A percentile compares a stretch with the other conserved stretches of the same genome.
These are phyloP conservation scores for Helicostylum pulchrum DNA, from an alignment of 192 early-diverging fungal species.

Conservation along the genomic window DNA sequence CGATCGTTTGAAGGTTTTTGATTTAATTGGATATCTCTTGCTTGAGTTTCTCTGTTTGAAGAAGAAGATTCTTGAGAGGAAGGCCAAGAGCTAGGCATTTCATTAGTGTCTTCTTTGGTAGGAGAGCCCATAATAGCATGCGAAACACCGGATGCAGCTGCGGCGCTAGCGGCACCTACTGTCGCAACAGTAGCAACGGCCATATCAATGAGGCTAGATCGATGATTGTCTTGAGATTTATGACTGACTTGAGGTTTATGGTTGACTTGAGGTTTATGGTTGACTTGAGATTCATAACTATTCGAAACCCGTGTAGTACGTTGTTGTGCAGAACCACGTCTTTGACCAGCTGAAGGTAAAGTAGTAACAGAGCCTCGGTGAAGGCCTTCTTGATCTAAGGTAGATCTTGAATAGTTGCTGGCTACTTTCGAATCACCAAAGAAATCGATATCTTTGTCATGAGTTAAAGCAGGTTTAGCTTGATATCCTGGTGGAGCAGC, in stretches of 20 bases:
- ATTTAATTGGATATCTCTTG: too few relatives aligned
- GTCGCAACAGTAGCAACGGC: slow-evolving; percentile 1
- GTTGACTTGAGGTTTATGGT: too few relatives aligned
- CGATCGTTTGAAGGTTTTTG: too few relatives aligned
- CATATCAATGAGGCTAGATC: not conserved
- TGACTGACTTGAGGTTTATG: not conserved
- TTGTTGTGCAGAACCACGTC: not conserved
- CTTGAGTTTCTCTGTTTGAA: too few relatives aligned
- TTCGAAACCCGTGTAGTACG: too few relatives aligned
- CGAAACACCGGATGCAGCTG: not conserved
- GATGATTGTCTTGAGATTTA: not conserved
- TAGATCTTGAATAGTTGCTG: not conserved
- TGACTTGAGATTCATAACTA: too few relatives aligned
- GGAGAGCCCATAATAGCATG: not conserved
- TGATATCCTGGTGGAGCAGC: not conserved
- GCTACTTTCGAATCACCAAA: slow-evolving; percentile 4
- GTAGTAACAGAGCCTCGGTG: slow-evolving; percentile 3
- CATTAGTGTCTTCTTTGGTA: not conserved
- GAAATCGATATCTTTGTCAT: not conserved
- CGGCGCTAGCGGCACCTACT: slow-evolving; percentile 2
- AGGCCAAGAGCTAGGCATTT: slow-evolving; percentile 1
- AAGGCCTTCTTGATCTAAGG: slow-evolving; percentile 4
- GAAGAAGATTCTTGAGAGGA: too few relatives aligned
- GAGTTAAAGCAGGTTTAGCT: not conserved
- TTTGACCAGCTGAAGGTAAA: slow-evolving; percentile 1